These are phyloP conservation scores for Chytriomyces hyalinus DNA, from an alignment of 192 early-diverging fungal species.

Conservation along the genomic window DNA sequence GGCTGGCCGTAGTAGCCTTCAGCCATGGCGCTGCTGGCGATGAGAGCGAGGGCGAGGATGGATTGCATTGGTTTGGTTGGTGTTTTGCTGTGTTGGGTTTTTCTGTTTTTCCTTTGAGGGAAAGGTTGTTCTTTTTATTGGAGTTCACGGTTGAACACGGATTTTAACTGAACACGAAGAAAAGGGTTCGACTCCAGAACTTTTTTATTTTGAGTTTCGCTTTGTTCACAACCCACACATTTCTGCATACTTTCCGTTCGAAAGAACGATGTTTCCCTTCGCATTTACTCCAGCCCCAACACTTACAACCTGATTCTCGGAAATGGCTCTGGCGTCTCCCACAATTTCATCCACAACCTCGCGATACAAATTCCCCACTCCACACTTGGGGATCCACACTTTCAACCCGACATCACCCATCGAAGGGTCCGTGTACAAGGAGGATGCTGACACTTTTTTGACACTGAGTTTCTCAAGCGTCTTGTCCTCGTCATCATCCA, in stretches of 20 bases:
- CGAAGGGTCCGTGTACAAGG: neutral
- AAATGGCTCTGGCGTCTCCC: neutral
- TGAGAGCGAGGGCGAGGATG: no score
- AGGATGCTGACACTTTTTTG: neutral
- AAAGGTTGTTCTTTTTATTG: no score
- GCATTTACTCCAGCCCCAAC: neutral
- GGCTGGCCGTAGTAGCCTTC: no score
- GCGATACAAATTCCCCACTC: neutral
- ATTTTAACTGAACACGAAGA: no score
- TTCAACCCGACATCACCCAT: neutral
- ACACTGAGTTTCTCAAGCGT: neutral
- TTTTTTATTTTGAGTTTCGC: no score
- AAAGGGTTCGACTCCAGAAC: no score
- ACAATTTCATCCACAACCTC: neutral
- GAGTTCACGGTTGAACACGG: no score
- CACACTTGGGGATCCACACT: neutral
- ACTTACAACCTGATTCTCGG: neutral
- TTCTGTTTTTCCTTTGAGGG: no score
- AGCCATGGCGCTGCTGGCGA: no score
- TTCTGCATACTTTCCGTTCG: neutral
- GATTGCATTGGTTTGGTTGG: no score
- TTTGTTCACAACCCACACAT: neutral
- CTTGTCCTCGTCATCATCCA: no score
- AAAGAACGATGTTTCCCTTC: neutral
- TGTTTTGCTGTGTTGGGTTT: no score